Evolutionary conservation across 1,139 yeast genomes (phyloP), one percentile per base, ranked within the genome.

Genomic region (Yamadazyma triangularis): DNA sequence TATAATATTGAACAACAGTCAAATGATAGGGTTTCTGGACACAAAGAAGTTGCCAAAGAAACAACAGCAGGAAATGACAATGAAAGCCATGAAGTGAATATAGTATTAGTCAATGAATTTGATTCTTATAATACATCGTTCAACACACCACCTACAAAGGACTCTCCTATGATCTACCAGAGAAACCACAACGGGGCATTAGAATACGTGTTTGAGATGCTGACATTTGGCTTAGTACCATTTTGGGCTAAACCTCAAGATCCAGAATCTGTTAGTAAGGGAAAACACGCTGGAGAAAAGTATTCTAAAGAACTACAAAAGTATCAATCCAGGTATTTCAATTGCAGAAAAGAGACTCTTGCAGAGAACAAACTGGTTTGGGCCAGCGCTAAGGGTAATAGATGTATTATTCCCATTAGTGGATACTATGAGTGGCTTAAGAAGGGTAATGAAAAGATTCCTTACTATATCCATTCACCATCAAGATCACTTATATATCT

Each of bases 381-480:
- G 88, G 63, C 57, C 15, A 45, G 70, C 9, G 52, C 61, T 7
- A 51, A 64, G 19, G 55, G 57, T 12, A 46, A 53, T 12, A 52
- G 86, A 24, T 88, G 96, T 50, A 79, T 80, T 1, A 74, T 87
- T 0, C 89, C 95, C 0, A 71, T 84, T 25, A 74, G 75, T 45
- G 96, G 96, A 0, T 89, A 88, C 53, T 88, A 74, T 49, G 97
- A 88, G 53, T 88, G 96, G 96, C 54, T 47, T 19, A 60, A 60
- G 30, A 42, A 44, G 14, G 49, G 48, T 2, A 56, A 48, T 32
- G 62, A 60, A 13, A 78, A 73, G 42, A 51, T 53, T 0, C 96
- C 96, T 0, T 76, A 81, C 50, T 88, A 64, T 49, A 67, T 88
- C 11, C 73, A 69, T 30, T 66, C 83, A 8, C 65, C 63, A 24